These are phyloP conservation scores for Hippophae gyantsensis DNA, from an alignment of 306 rosid genomes.

Conservation along the genomic window DNA sequence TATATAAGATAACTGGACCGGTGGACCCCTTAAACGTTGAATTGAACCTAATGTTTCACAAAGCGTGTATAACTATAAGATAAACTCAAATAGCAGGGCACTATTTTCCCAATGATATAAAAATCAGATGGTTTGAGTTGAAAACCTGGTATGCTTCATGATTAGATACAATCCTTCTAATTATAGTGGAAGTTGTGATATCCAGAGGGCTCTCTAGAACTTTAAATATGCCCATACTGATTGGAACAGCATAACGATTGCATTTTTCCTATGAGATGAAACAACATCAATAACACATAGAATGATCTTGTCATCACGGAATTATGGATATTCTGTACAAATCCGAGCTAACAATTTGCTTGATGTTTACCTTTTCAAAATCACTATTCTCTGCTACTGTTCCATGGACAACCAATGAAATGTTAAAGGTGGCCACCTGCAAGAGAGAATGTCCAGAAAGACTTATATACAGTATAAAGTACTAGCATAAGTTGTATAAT, in stretches of 20 bases:
- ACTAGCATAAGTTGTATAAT: too few species aligned
- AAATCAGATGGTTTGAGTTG: neutral
- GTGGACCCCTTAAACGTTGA: too few species aligned
- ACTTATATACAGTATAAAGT: neutral
- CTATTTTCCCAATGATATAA: neutral
- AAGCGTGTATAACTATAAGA: too few species aligned
- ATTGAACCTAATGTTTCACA: too few species aligned
- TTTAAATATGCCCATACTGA: conserved; percentile 77
- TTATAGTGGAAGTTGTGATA: conserved; percentile 81
- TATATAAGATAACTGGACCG: neutral
- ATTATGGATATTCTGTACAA: conserved; percentile 5
- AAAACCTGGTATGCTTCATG: conserved; percentile 90
- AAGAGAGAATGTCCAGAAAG: conserved; percentile 18
- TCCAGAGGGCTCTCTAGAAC: conserved; percentile 68
- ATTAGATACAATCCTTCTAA: conserved; percentile 76
- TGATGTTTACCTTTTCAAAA: conserved; percentile 67
- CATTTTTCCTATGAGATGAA: conserved; percentile 44
- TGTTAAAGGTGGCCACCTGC: conserved; percentile 86
- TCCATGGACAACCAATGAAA: conserved; percentile 84
- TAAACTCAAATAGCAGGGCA: neutral
- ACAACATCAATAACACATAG: conserved; percentile 16
- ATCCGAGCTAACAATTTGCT: conserved; percentile 10
- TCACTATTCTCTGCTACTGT: conserved; percentile 74
- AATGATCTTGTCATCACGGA: conserved; percentile 6
- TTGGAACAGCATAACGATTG: conserved; percentile 84